Percentiles rank a stretch among this genome's conserved stretches.
Evolutionary conservation across 768 basidiomycete genomes (phyloP).

Genomic region (Neoboletus magnificus): DNA sequence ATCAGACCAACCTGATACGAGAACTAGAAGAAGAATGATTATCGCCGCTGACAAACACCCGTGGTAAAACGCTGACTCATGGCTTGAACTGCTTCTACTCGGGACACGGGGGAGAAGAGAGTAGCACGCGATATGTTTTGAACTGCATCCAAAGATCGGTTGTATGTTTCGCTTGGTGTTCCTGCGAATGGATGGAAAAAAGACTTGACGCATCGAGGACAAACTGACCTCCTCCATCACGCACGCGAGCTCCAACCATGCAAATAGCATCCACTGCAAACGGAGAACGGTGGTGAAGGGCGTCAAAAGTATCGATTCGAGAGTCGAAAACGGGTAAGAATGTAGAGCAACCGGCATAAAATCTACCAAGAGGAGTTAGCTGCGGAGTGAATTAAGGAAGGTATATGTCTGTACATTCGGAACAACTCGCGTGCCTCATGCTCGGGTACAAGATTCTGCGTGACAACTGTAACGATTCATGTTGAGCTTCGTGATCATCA

Average conservation of each 20-base stretch:
- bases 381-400: conserved; percentile 5
- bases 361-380: conserved; percentile 44
- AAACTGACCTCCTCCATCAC: conserved; percentile 80
- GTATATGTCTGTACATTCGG: conserved; percentile 52
- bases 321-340: conserved; percentile 88
- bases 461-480: conserved; percentile 56
- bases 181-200: conserved; percentile 40
- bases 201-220: not conserved
- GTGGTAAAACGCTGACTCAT: conserved; percentile 63
- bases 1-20: conserved; percentile 93
- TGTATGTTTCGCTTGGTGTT: conserved; percentile 69
- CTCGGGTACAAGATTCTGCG: conserved; percentile 77
- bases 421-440: conserved; percentile 84
- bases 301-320: conserved; percentile 79
- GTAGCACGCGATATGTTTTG: conserved; percentile 82
- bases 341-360: conserved; percentile 89
- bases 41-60: not conserved
- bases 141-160: conserved; percentile 77
- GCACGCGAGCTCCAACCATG: conserved; percentile 87
- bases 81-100: conserved; percentile 87
- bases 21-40: conserved; percentile 48
- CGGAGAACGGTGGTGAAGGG: conserved; percentile 83
- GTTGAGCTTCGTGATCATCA: not conserved
- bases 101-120: conserved; percentile 80
- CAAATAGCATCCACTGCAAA: conserved; percentile 93